Evolutionary conservation across 768 basidiomycete species (phyloP), one percentile per base, ranked within the genome.

Genomic region (Trametes maxima): DNA sequence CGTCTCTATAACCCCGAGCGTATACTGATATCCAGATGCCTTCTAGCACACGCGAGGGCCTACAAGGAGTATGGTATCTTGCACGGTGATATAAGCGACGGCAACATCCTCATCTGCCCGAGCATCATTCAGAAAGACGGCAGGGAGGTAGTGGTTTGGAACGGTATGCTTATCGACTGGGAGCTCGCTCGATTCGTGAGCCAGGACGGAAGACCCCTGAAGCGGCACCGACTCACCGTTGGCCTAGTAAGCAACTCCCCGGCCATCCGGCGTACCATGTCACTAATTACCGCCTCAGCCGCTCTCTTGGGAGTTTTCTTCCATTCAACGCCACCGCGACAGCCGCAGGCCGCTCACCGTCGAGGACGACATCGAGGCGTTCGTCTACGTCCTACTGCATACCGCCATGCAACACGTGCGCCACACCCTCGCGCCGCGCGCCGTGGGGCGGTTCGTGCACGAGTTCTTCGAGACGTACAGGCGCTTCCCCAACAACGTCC

Each of bases 101-200:
- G 47, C 12, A 59, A 59, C 35, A 59, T 59, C 40, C 43, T 59
- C n/a, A 43, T 51, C n/a, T 24, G 13, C 17, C 51, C 51, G 1
- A 53, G 39, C 5, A 53, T 53, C 16, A 2, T 24, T 16, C 21
- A 25, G 5, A 53, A 52, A 11, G 51, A 17, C 39, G 51, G 39
- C 5, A 40, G 22, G 13, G 51, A 42, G 22, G 21, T 53, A 37
- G 39, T 53, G 6, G 40, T 53, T 21, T 53, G 51, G 51, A 37
- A 24, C 21, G 51, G 51, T 16, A 42, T 42, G 37, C 39, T 53
- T 13, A 53, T 53, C 24, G 51, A 53, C 51, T 53, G 51, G 51
- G 51, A 53, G 39, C 40, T 40, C 0, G 37, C 51, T 17, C 37
- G 21, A 13, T 24, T 24, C 8, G 51, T 24, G 4, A 10, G 17